Conservation (phyloP, 345 rosid genomes). For the Hevea brasiliensis region DNA sequence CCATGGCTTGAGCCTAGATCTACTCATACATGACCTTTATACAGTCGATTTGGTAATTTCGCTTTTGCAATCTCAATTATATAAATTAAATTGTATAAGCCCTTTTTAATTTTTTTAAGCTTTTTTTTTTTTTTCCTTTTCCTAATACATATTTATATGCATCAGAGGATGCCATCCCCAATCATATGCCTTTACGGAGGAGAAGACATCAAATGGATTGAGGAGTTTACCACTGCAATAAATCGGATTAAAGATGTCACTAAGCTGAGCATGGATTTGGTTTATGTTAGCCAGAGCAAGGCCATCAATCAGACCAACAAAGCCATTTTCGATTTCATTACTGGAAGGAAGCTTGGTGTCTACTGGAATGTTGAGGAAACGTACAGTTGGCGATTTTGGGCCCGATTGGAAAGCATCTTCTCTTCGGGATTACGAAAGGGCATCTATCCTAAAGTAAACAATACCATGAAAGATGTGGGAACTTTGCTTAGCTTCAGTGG, state of each 20-base stretch:
- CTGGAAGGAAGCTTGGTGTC: background rate
- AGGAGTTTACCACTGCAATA: constrained; percentile 10
- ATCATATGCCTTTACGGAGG: no score
- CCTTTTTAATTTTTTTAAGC: no score
- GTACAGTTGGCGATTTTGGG: background rate
- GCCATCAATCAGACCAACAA: constrained; percentile 5
- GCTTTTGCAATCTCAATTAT: no score
- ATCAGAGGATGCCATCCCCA: no score
- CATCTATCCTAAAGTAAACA: background rate
- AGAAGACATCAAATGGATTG: no score
- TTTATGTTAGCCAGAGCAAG: constrained; percentile 39
- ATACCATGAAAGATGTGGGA: background rate
- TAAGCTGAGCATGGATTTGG: constrained; percentile 20
- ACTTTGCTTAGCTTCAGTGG: background rate
- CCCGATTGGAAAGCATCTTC: background rate
- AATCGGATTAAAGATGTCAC: no score
- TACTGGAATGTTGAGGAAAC: background rate
- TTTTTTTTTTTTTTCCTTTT: no score
- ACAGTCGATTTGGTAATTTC: no score
- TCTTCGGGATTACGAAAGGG: background rate
- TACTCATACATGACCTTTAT: no score
- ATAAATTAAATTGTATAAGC: no score
- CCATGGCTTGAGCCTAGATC: no score
- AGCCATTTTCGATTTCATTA: constrained; percentile 4
- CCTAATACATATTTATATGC: no score